These are phyloP conservation scores for Pilasporangium apinafurcum DNA, from an alignment of 352 stramenopile genomes.

Conservation along the genomic window DNA sequence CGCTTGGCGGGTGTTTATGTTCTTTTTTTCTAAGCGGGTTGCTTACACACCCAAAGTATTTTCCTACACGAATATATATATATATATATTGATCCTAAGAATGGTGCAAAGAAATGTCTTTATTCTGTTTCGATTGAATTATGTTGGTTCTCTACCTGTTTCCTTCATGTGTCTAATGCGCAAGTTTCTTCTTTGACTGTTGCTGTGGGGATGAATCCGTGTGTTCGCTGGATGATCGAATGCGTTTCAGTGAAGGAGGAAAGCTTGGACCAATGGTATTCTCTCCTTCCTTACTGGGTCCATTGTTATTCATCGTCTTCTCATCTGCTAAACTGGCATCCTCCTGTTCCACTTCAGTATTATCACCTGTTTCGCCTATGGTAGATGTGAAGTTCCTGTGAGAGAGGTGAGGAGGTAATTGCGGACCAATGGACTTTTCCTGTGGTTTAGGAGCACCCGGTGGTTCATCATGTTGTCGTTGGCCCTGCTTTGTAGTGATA, in stretches of 20 bases:
- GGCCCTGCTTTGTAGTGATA: background rate
- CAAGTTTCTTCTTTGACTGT: background rate
- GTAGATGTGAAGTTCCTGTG: slow-evolving; percentile 12
- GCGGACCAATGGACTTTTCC: slow-evolving; percentile 38
- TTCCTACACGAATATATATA: too few species aligned
- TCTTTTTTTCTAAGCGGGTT: too few species aligned
- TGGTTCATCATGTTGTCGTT: background rate
- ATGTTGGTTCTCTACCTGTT: background rate
- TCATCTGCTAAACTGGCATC: background rate
- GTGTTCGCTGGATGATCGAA: too few species aligned
- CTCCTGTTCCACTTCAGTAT: background rate
- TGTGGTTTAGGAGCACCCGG: background rate
- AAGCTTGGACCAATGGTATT: slow-evolving; percentile 3
- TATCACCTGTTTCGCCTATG: too few species aligned
- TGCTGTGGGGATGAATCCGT: too few species aligned
- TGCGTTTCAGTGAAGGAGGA: slow-evolving; percentile 1
- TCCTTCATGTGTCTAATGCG: background rate
- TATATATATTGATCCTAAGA: too few species aligned
- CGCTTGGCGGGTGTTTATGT: slow-evolving; percentile 1
- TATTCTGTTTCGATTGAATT: background rate
- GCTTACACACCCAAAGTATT: too few species aligned
- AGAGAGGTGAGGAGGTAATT: slow-evolving; percentile 31
- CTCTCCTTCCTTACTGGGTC: background rate
- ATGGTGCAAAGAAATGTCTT: too few species aligned
- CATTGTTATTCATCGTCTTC: background rate